Base-by-base conservation (phyloP, 495 filamentous ascomycete species). In the Xylaria flabelliformis region DNA sequence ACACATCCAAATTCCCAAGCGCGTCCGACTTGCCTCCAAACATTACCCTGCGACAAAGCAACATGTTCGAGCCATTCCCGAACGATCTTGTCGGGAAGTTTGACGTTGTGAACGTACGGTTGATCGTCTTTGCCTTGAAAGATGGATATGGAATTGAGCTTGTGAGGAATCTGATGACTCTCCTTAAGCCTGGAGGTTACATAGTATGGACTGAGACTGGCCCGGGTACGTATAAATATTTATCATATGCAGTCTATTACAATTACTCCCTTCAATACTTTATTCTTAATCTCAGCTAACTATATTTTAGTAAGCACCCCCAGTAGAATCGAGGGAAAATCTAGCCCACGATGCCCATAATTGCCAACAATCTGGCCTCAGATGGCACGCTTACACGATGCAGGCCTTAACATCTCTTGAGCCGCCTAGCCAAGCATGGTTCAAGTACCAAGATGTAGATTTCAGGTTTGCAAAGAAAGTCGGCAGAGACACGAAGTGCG, bases 161-260 rank as follows among this genome's bases (percentile, higher is more conserved):
- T 4, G 61, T 42, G 34, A 63, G 13, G 29, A 71, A 71, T 17
- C 34, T 71, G 21, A 63, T 64, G 44, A 71, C 69, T 2, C 69
- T 71, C 8, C 59, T 71, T 8, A 71, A 71, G 34, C 59, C 69
- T 5, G 59, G 69, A 34, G 69, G 69, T 17, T 56, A 56, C 6
- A 21, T 71, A 17, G 69, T 51, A 19, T 71, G 69, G 69, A 34
- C 69, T 5, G 69, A 71, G 32, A 71, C 69, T 53, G n/a, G 61
- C 3, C 58, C 69, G 1, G 56, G 46, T 63, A 61, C 12, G 51
- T 36, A 29, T 12, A 8, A 26, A 44, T 59, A 5, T 48, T 13
- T 17, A 29, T 9, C 24, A 12, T 26, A 32, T 66, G 12, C 55
- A 4, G 29, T 19, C 21, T 10, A 21, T 21, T n/a, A n/a, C n/a